phyloP scores from a whole-genome alignment of 768 basidiomycete species.

The Hericium coralloides region DNA sequence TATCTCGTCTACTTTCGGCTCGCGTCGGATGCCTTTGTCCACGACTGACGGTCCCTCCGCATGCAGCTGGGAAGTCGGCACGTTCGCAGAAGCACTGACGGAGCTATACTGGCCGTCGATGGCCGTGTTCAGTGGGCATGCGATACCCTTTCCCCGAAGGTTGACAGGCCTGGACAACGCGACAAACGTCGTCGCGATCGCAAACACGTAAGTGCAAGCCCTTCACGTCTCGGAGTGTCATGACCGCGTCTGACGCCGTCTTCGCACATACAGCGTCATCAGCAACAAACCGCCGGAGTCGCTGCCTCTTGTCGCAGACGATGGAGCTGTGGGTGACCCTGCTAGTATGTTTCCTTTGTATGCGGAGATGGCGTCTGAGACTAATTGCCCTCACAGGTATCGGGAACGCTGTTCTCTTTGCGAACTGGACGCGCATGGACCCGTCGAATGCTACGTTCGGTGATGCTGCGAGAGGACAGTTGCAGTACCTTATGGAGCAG shows the following conservation, averaged over 20 bases:
- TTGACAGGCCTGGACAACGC: constrained; percentile 24
- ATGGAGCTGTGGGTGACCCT: constrained; percentile 53
- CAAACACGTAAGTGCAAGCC: constrained; percentile 24
- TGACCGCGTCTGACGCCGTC: neutral
- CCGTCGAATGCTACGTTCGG: constrained; percentile 26
- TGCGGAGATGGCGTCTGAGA: neutral
- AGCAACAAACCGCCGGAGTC: constrained; percentile 26
- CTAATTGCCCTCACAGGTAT: constrained; percentile 25
- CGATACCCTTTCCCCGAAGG: constrained; percentile 31
- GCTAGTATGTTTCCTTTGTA: constrained; percentile 31
- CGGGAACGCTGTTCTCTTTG: constrained; percentile 43
- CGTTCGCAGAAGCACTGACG: constrained; percentile 42
- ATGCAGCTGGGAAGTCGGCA: constrained; percentile 51
- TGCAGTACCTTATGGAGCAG: constrained; percentile 36
- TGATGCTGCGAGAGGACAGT: constrained; percentile 35
- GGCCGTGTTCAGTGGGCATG: constrained; percentile 37
- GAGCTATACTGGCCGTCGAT: constrained; percentile 42
- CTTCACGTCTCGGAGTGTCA: neutral
- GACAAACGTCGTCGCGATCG: constrained; percentile 33
- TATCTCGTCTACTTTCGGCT: neutral
- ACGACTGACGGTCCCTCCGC: neutral
- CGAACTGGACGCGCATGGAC: constrained; percentile 41
- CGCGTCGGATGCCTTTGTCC: neutral
- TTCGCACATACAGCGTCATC: constrained; percentile 26
- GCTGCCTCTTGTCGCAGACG: constrained; percentile 35